Evolutionary conservation across 176 grass and related monocot species (phyloP).

Genomic region (Cocos nucifera): DNA sequence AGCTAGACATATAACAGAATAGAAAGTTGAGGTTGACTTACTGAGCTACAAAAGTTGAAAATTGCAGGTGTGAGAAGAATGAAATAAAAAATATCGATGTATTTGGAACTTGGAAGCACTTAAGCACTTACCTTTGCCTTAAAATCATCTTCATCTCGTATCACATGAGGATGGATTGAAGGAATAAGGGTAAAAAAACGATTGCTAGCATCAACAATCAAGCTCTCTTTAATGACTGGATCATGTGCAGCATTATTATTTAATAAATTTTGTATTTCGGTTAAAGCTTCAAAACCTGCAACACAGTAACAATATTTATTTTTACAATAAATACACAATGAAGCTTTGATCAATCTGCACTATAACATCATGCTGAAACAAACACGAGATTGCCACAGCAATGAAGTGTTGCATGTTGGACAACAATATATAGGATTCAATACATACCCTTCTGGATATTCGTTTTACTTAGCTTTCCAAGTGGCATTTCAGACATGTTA

Average conservation of each 20-base stretch:
- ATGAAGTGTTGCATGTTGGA: too few species aligned
- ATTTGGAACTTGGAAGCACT: background rate
- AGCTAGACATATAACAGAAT: too few species aligned
- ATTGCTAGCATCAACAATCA: conserved; percentile 83
- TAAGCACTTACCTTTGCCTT: conserved; percentile 59
- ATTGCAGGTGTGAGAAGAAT: too few species aligned
- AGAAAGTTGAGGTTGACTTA: too few species aligned
- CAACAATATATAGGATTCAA: conserved; percentile 3
- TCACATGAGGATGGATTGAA: conserved; percentile 82
- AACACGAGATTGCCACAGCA: too few species aligned
- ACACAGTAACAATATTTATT: conserved; percentile 10
- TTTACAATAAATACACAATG: background rate
- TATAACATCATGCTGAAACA: too few species aligned
- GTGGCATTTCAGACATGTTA: conserved; percentile 98
- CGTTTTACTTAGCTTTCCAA: conserved; percentile 91
- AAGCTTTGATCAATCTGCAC: too few species aligned
- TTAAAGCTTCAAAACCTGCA: conserved; percentile 92
- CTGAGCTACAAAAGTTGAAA: too few species aligned
- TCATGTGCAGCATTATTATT: conserved; percentile 37
- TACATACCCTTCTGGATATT: conserved; percentile 81
- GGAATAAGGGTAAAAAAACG: conserved; percentile 94
- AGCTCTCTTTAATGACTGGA: conserved; percentile 62
- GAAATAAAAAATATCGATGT: background rate
- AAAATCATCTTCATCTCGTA: conserved; percentile 64
- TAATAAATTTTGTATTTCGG: conserved; percentile 86